Evolutionary conservation across 2,329 filamentous ascomycete genomes (phyloP).

Genomic region (Thyridium curvatum): DNA sequence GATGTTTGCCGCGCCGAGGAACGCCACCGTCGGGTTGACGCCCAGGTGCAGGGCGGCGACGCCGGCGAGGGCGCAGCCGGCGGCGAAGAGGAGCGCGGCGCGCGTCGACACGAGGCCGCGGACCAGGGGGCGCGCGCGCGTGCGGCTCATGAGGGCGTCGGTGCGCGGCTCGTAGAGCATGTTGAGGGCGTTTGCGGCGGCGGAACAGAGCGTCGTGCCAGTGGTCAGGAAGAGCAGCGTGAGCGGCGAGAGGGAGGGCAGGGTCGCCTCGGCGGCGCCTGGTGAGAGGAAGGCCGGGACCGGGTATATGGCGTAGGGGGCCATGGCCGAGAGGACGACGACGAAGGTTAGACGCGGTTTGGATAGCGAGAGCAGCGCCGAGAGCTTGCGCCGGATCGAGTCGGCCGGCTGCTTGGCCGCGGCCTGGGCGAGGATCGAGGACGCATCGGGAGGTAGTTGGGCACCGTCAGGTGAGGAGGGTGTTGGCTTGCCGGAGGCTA

Average conservation of each 20-base stretch:
- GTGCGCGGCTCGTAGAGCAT: slow-evolving; percentile 90
- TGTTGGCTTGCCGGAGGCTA: slow-evolving; percentile 2
- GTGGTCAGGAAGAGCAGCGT: slow-evolving; percentile 89
- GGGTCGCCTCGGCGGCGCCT: slow-evolving; percentile 49
- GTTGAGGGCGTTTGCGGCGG: slow-evolving; percentile 86
- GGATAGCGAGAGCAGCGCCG: slow-evolving; percentile 84
- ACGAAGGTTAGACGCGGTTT: slow-evolving; percentile 89
- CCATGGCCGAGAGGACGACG: slow-evolving; percentile 82
- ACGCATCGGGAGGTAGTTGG: slow-evolving; percentile 26
- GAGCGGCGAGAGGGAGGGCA: slow-evolving; percentile 77
- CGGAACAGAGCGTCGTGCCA: slow-evolving; percentile 81
- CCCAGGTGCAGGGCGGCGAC: slow-evolving; percentile 73
- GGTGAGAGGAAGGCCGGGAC: slow-evolving; percentile 77
- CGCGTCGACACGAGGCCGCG: slow-evolving; percentile 67
- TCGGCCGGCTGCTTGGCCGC: slow-evolving; percentile 40
- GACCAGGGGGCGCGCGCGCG: slow-evolving; percentile 80
- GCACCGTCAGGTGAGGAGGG: slow-evolving; percentile 2
- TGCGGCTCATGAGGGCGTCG: slow-evolving; percentile 86
- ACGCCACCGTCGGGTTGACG: slow-evolving; percentile 87
- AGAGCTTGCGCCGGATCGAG: slow-evolving; percentile 59
- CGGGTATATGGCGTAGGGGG: slow-evolving; percentile 85
- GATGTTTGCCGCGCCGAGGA: slow-evolving; percentile 78
- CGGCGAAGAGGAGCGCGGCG: slow-evolving; percentile 71
- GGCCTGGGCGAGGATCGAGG: slow-evolving; percentile 45
- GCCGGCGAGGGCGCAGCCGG: slow-evolving; percentile 62